phyloP scores from a whole-genome alignment of 441 rosid genomes.

The Euphorbia celastroides region DNA sequence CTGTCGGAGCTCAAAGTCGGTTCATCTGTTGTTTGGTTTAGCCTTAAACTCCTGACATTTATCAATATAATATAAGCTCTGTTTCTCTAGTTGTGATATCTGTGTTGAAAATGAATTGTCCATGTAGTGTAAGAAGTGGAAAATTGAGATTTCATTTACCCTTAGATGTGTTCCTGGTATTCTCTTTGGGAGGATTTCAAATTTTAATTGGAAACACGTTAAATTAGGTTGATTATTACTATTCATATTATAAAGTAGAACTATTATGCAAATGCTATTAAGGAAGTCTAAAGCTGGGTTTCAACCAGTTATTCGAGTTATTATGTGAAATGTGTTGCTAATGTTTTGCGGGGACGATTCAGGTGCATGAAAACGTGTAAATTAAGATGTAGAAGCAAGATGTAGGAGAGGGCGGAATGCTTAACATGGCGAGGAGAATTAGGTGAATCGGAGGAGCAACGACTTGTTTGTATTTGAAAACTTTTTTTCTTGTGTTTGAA shows the following conservation, averaged over 20 bases:
- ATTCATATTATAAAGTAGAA: too few relatives aligned
- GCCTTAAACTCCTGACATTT: too few relatives aligned
- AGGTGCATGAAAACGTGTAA: slow-evolving; percentile 32
- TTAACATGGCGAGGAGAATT: not conserved
- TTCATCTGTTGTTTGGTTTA: too few relatives aligned
- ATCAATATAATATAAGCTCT: too few relatives aligned
- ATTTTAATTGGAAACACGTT: not conserved
- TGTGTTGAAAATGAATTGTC: not conserved
- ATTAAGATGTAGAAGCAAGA: slow-evolving; percentile 23
- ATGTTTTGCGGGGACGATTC: slow-evolving; percentile 1
- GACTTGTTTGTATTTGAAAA: not conserved
- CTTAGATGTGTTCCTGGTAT: not conserved
- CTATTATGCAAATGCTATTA: not conserved
- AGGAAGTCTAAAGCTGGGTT: not conserved
- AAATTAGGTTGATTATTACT: not conserved
- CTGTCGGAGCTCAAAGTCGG: too few relatives aligned
- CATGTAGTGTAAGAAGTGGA: not conserved
- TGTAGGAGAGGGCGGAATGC: not conserved
- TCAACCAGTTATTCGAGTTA: not conserved
- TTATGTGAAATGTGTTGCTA: not conserved
- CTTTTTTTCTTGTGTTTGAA: not conserved
- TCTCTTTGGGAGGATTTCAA: not conserved
- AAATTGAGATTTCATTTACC: too few relatives aligned
- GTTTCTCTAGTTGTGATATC: too few relatives aligned
- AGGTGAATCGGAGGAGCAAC: slow-evolving; percentile 24